Evolutionary conservation across 2,329 filamentous ascomycete genomes (phyloP).

Genomic region (Neobulgaria alba): DNA sequence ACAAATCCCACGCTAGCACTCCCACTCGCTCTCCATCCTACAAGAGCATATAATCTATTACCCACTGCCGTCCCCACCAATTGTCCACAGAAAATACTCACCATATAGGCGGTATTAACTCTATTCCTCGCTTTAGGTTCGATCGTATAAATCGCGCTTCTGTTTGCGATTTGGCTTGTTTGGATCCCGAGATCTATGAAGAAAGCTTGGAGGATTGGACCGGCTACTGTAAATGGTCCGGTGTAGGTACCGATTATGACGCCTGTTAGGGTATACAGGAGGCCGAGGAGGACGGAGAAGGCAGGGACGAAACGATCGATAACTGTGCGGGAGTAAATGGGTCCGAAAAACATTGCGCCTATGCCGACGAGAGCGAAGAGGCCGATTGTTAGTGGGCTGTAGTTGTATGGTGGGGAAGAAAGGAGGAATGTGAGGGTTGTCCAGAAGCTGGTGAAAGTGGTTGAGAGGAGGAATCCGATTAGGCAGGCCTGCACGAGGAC

Average conservation of each 20-base stretch:
- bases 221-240: conserved; percentile 56
- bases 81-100: conserved; percentile 66
- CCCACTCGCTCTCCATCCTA: conserved; percentile 48
- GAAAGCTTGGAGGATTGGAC: conserved; percentile 64
- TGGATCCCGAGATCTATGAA: conserved; percentile 65
- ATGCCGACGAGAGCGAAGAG: conserved; percentile 74
- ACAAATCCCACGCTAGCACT: conserved; percentile 48
- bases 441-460: conserved; percentile 61
- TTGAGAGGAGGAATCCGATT: conserved; percentile 52
- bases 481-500: conserved; percentile 62
- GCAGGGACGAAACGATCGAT: conserved; percentile 64
- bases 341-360: conserved; percentile 56
- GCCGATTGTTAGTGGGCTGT: conserved; percentile 59
- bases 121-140: conserved; percentile 64
- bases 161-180: conserved; percentile 65
- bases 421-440: conserved; percentile 75
- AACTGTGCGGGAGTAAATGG: conserved; percentile 60
- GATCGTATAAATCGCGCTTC: conserved; percentile 60
- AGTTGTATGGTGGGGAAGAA: conserved; percentile 59
- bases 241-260: conserved; percentile 61
- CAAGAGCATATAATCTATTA: conserved; percentile 44
- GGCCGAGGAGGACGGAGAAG: conserved; percentile 56
- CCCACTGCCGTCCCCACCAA: conserved; percentile 58
- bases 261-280: conserved; percentile 49
- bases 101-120: conserved; percentile 78